Percentiles rank a stretch among this genome's conserved stretches.
Evolutionary conservation across 225 moss, liverwort and hornwort species (phyloP).

Genomic region (Bryoerythrophyllum caledonicum): DNA sequence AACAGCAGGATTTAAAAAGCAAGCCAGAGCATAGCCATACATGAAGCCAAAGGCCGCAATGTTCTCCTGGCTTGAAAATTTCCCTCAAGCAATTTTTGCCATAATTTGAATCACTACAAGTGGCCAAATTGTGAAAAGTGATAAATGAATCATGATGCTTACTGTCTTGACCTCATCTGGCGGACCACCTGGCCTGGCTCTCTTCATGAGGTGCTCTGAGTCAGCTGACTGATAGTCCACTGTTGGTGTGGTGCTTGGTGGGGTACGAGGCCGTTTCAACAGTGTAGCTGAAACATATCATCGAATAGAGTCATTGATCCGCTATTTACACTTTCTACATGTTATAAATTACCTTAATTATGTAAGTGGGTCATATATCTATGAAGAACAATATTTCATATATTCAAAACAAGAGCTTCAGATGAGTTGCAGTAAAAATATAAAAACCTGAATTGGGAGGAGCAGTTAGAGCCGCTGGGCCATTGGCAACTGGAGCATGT

Average conservation of each 20-base stretch:
- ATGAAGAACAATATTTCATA: neutral
- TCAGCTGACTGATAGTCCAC: slow-evolving; percentile 99
- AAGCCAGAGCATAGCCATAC: neutral
- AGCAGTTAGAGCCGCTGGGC: slow-evolving; percentile 79
- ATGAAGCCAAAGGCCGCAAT: neutral
- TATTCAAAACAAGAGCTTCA: slow-evolving; percentile 5
- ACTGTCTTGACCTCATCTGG: slow-evolving; percentile 97
- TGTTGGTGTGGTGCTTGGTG: slow-evolving; percentile 76
- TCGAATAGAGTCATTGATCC: neutral
- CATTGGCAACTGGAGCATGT: slow-evolving; percentile 80
- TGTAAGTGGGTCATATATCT: neutral
- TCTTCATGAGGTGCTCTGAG: slow-evolving; percentile 96
- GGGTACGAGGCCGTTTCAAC: slow-evolving; percentile 94
- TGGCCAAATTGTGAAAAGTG: slow-evolving; percentile 15
- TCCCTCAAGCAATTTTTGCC: neutral
- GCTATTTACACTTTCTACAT: neutral
- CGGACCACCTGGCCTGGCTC: slow-evolving; percentile 86
- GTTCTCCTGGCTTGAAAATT: neutral
- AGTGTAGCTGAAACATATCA: slow-evolving; percentile 56
- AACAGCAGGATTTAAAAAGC: neutral
- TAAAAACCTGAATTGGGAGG: slow-evolving; percentile 83
- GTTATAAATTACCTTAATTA: neutral
- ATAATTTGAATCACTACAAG: neutral
- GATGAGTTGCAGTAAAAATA: neutral
- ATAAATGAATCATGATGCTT: slow-evolving; percentile 52